Percentiles rank a stretch among this genome's conserved stretches.
These are phyloP conservation scores for Pythium dissimile DNA, from an alignment of 352 stramenopile species.

Conservation along the genomic window DNA sequence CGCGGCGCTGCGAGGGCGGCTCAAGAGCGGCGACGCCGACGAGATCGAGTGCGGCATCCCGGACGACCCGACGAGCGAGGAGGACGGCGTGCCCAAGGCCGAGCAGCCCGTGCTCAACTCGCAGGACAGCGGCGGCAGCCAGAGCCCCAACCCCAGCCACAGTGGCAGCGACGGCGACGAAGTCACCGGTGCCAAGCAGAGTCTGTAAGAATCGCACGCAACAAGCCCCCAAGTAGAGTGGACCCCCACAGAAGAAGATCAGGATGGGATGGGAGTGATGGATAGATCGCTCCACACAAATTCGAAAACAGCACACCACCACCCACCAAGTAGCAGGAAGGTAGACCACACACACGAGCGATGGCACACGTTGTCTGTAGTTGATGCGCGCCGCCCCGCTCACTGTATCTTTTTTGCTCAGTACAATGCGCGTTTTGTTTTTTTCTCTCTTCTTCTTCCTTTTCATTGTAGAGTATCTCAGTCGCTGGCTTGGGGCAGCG, in stretches of 20 bases:
- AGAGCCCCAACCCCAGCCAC: too few relatives aligned
- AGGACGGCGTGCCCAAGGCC: conserved; percentile 37
- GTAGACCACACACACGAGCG: too few relatives aligned
- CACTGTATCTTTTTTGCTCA: conserved; percentile 4
- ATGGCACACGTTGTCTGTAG: too few relatives aligned
- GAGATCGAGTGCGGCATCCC: conserved; percentile 39
- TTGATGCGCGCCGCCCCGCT: too few relatives aligned
- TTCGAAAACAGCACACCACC: too few relatives aligned
- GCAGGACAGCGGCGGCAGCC: conserved; percentile 55
- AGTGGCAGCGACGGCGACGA: conserved; percentile 70
- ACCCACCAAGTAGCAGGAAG: too few relatives aligned
- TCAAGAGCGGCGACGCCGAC: conserved; percentile 41
- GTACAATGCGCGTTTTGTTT: neutral
- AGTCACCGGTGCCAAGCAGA: conserved; percentile 14
- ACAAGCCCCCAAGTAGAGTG: neutral
- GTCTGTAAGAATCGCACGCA: neutral
- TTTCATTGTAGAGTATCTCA: conserved; percentile 13
- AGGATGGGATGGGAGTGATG: too few relatives aligned
- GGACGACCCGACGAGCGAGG: conserved; percentile 56
- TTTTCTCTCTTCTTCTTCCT: neutral
- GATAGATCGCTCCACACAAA: too few relatives aligned
- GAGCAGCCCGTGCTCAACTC: conserved; percentile 35
- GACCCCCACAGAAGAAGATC: too few relatives aligned
- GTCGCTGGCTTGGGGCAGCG: conserved; percentile 29
- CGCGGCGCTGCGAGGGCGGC: conserved; percentile 62